Base-by-base conservation (phyloP, 1,139 yeast species). In the Suhomyces atakaporum region DNA sequence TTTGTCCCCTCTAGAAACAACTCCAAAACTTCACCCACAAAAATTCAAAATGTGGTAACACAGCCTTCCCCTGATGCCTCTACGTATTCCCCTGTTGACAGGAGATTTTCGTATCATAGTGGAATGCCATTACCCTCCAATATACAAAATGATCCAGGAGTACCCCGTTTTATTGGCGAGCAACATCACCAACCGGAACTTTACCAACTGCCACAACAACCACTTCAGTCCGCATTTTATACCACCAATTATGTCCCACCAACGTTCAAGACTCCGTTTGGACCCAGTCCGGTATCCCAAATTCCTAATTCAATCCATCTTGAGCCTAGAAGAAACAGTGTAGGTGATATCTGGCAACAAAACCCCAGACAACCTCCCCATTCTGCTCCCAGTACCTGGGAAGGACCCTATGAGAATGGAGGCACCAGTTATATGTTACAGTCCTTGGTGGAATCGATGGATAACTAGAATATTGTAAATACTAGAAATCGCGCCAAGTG, bases 381-480 rank as follows among this genome's bases (percentile, higher is more conserved):
- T 16, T 22, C 27, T 12, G 15, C 14, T 24, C 15, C 26, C 15
- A 12, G 9, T 12, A 12, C 14, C 12, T n/a, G 14, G 12, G 24
- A 22, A n/a, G 24, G 24, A 7, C 11, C 24, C 6, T 10, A 22
- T 12, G 25, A 28, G 29, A 25, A 25, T 20, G 25, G 18, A 12
- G 31, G 34, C 9, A 26, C 24, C 13, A 57, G 60, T 36, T 62
- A 63, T 46, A 69, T 70, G 39, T 55, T 69, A 46, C 63, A 68
- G 47, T 65, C 72, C 16, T 62, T 70, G 45, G 75, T 69, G 35
- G 74, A 70, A 44, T 69, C 72, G 21, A 66, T 70, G 31, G 66
- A 69, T 49, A 67, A 62, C 29, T 53, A 44, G 45, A 36, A 7
- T 19, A 23, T 19, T 16, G 23, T 28, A 34, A 31, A n/a, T 27